Evolutionary conservation across 805 yeast genomes (phyloP).

Genomic region (Barnettozyma populi): DNA sequence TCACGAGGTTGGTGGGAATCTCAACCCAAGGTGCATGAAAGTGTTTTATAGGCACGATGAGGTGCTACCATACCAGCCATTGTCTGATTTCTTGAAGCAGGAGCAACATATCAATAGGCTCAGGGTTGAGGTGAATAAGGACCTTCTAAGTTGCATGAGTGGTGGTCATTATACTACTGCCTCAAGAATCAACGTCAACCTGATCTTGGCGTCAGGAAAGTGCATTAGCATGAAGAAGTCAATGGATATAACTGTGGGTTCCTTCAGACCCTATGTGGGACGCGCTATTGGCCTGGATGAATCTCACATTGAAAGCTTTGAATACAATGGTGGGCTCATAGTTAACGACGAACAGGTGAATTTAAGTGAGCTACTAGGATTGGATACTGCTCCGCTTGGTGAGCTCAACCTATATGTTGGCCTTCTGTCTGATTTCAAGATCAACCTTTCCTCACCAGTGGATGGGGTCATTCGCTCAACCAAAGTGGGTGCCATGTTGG

Average conservation of each 20-base stretch:
- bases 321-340: constrained; percentile 17
- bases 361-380: constrained; percentile 25
- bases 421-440: constrained; percentile 18
- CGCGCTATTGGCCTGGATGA: constrained; percentile 14
- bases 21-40: constrained; percentile 17
- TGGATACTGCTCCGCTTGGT: constrained; percentile 32
- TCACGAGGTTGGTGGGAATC: constrained; percentile 6
- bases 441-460: constrained; percentile 23
- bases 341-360: constrained; percentile 18
- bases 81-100: constrained; percentile 14
- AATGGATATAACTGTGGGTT: constrained; percentile 10
- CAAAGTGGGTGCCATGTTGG: constrained; percentile 12
- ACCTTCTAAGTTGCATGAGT: constrained; percentile 1
- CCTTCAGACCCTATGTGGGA: constrained; percentile 14
- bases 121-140: constrained; percentile 19
- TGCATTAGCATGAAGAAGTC: constrained; percentile 11
- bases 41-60: constrained; percentile 12
- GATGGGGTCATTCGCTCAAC: constrained; percentile 13
- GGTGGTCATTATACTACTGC: constrained; percentile 6
- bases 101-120: constrained; percentile 10
- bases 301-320: constrained; percentile 14
- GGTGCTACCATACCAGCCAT: constrained; percentile 12
- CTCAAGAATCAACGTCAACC: constrained; percentile 15
- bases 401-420: constrained; percentile 25
- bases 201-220: constrained; percentile 19